phyloP scores from a whole-genome alignment of 805 yeast species.

The Candida xyloterini region DNA sequence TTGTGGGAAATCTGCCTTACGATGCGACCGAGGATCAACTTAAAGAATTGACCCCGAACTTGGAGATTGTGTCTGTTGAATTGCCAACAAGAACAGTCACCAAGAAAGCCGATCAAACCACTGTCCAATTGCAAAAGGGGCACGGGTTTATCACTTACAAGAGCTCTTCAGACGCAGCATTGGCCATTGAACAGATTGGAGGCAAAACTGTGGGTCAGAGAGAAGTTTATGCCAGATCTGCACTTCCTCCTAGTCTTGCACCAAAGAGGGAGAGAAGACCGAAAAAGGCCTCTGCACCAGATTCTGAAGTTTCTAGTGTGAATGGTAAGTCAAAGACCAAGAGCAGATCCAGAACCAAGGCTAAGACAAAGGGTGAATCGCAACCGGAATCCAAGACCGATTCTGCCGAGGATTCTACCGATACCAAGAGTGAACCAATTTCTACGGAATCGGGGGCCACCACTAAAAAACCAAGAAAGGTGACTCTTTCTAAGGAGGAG shows the following conservation, averaged over 20 bases:
- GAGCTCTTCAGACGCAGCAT: slow-evolving; percentile 57
- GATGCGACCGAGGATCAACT: slow-evolving; percentile 45
- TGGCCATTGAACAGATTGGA: slow-evolving; percentile 47
- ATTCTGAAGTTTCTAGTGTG: slow-evolving; percentile 8
- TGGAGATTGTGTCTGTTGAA: slow-evolving; percentile 33
- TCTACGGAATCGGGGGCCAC: slow-evolving; percentile 6
- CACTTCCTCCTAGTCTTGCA: slow-evolving; percentile 36
- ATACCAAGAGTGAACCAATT: slow-evolving; percentile 10
- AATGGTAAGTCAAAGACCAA: slow-evolving; percentile 6
- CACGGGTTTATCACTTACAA: slow-evolving; percentile 56
- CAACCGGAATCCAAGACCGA: slow-evolving; percentile 9
- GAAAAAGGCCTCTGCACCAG: slow-evolving; percentile 15
- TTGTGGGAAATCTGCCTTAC: slow-evolving; percentile 45
- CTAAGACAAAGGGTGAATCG: background rate
- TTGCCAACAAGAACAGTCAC: slow-evolving; percentile 30
- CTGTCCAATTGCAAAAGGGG: slow-evolving; percentile 30
- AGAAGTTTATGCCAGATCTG: slow-evolving; percentile 49
- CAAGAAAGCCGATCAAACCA: slow-evolving; percentile 23
- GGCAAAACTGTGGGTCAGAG: slow-evolving; percentile 33
- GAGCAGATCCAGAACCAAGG: slow-evolving; percentile 10
- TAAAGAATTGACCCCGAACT: slow-evolving; percentile 36
- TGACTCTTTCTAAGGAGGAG: slow-evolving; percentile 27
- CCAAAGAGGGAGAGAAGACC: slow-evolving; percentile 28
- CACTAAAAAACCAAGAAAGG: slow-evolving; percentile 13
- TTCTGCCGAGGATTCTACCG: slow-evolving; percentile 10